Evolutionary conservation across 2,329 filamentous ascomycete genomes (phyloP), one percentile per base, ranked within the genome.

Genomic region (Sclerotinia sclerotiorum): DNA sequence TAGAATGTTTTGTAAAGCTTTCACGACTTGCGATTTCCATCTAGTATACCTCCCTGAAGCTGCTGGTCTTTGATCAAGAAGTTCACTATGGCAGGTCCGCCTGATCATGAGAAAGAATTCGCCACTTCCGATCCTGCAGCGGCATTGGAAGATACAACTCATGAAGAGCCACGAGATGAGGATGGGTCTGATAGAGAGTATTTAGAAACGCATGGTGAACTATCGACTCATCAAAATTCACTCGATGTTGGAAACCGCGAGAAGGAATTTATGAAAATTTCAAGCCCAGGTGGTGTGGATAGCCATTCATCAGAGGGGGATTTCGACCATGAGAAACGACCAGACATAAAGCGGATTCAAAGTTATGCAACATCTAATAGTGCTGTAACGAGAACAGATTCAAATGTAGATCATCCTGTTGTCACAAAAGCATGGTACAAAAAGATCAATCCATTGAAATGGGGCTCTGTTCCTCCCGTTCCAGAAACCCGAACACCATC

Each of bases 401-500:
- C 73, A 75, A 73, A 76, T 75, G 66, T 75, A 70, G 67, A 72
- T 10, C 61, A 55, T 27, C 69, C 76, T 58, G 71, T 42, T 56
- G 74, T 55, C 8, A 27, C 78, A 64, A 80, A 84, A 76, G 83
- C 85, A 76, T 92, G 90, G 88, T 84, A 87, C 77, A 86, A 86
- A 75, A 85, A 82, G 54, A 73, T 83, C 44, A 90, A 90, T 72
- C 88, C 88, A 2, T 74, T 90, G 72, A 81, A 81, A 76, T 90
- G 87, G 87, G 85, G 87, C 5, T 71, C 77, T 46, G 79, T 83
- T 2, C 85, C 87, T 1, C 81, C 84, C 0, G 80, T 89, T 0
- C 88, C 88, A 49, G 79, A 84, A 60, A 82, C 83, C 73, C 82
- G 82, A 68, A 74, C 73, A 8, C 78, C 83, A 0, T 93, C 87